Base-by-base conservation (phyloP, 1,284 basidiomycete species). In the Irpex sp. region DNA sequence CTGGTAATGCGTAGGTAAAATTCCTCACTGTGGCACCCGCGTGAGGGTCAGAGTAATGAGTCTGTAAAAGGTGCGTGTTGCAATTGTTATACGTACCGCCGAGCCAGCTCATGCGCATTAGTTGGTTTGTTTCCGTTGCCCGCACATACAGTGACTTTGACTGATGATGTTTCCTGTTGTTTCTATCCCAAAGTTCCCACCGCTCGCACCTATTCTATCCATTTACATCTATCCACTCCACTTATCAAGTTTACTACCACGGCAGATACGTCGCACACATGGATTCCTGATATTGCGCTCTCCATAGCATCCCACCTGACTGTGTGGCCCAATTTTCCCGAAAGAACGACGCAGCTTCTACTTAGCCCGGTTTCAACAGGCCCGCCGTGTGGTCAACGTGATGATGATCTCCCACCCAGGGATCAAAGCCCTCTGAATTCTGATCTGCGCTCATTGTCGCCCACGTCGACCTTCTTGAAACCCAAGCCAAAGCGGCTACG, bases 1-100 rank as follows among this genome's bases (percentile, higher is more conserved):
- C 51, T 88, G 95, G 21, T 93, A 97, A 90, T 85, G 93, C 37
- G 80, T 88, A 65, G 95, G 95, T 2, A 96, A 97, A 76, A 97
- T 98, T 64, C 97, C 91, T 77, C 95, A 98, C 31, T 33, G 31
- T 33, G 31, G 31, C 31, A 1, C 72, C 82, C 97, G n/a, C n/a
- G n/a, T 50, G 95, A 98, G 73, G 94, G 87, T 92, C 57, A 94
- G 93, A 72, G 83, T 91, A 13, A 94, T 94, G 92, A 90, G 84
- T 68, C 64, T 91, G 61, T 88, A 89, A 69, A 91, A 91, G 79
- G 89, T 89, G 57, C 50, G 78, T 33, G 31, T 33, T 33, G 31
- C 5, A 1, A 33, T 6, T 33, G 31, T 33, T 31, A 6, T 33
- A 33, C 5, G 31, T 33, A 6, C 31, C 3, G 6, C 31, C 31